phyloP scores from a whole-genome alignment of 768 basidiomycete species.

The Leccinum fibrillosum region DNA sequence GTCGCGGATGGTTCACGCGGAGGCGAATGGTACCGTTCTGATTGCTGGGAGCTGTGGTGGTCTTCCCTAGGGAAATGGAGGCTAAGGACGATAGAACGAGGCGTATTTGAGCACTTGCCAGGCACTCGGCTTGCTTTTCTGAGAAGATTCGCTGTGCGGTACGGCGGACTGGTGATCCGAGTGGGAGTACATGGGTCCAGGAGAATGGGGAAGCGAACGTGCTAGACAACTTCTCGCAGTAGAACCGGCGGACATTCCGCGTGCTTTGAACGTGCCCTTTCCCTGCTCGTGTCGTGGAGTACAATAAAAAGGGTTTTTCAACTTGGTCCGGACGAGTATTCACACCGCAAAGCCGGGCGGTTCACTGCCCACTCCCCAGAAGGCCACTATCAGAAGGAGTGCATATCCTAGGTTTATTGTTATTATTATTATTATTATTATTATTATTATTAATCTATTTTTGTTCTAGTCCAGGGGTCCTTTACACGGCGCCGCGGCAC shows the following conservation, averaged over 20 bases:
- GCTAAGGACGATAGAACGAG: constrained; percentile 15
- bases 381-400: constrained; percentile 8
- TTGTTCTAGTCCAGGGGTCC: constrained; percentile 15
- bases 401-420: constrained; percentile 11
- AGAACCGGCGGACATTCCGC: constrained; percentile 12
- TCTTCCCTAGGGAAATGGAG: constrained; percentile 26
- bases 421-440: constrained; percentile 16
- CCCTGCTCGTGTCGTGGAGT: not conserved
- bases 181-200: constrained; percentile 26
- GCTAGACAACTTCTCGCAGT: constrained; percentile 4
- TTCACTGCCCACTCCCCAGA: constrained; percentile 3
- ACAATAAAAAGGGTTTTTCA: constrained; percentile 5
- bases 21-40: constrained; percentile 19
- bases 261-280: constrained; percentile 10
- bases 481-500: constrained; percentile 28
- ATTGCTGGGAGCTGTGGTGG: constrained; percentile 23
- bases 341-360: constrained; percentile 14
- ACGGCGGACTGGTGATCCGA: constrained; percentile 30
- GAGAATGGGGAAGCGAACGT: constrained; percentile 22
- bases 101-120: constrained; percentile 28
- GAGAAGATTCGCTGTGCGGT: constrained; percentile 25
- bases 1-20: constrained; percentile 23
- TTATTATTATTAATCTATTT: constrained; percentile 6
- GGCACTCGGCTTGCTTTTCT: constrained; percentile 23
- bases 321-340: constrained; percentile 2